These are phyloP conservation scores for Allantophomopsis lycopodina DNA, from an alignment of 2,329 filamentous ascomycete genomes.

Conservation along the genomic window DNA sequence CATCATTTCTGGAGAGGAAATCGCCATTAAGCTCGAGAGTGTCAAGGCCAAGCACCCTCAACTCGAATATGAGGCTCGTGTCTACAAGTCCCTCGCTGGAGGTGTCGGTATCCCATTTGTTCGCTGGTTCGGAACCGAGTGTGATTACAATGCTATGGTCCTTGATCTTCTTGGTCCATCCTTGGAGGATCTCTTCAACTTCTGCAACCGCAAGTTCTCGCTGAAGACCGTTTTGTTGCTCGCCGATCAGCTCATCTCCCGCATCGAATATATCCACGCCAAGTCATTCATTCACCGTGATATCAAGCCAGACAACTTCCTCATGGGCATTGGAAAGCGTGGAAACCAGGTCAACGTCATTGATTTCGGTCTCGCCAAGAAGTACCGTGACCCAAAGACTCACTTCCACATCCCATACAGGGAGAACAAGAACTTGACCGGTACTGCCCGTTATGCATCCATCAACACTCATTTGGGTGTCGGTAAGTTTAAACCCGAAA, in stretches of 20 bases:
- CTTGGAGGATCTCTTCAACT: slow-evolving; percentile 98
- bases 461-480: slow-evolving; percentile 99
- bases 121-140: slow-evolving; percentile 98
- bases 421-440: slow-evolving; percentile 99
- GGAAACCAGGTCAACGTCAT: slow-evolving; percentile 99
- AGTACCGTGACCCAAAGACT: slow-evolving; percentile 98
- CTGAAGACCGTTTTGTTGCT: slow-evolving; percentile 95
- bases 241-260: slow-evolving; percentile 95
- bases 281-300: slow-evolving; percentile 99
- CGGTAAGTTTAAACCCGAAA: slow-evolving; percentile 34
- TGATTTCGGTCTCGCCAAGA: slow-evolving; percentile 98
- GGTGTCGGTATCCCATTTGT: slow-evolving; percentile 98
- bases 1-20: slow-evolving; percentile 98
- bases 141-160: slow-evolving; percentile 99
- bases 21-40: slow-evolving; percentile 98
- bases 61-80: slow-evolving; percentile 95
- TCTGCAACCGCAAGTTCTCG: slow-evolving; percentile 99
- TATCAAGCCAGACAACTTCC: slow-evolving; percentile 99
- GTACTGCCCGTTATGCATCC: slow-evolving; percentile 93
- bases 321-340: slow-evolving; percentile 98
- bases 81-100: slow-evolving; percentile 81
- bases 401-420: slow-evolving; percentile 99
- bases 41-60: slow-evolving; percentile 99
- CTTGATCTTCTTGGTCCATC: slow-evolving; percentile 91
- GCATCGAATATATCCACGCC: slow-evolving; percentile 99